phyloP scores from a whole-genome alignment of 2,329 filamentous ascomycete genomes.

The Huntiella decipiens region DNA sequence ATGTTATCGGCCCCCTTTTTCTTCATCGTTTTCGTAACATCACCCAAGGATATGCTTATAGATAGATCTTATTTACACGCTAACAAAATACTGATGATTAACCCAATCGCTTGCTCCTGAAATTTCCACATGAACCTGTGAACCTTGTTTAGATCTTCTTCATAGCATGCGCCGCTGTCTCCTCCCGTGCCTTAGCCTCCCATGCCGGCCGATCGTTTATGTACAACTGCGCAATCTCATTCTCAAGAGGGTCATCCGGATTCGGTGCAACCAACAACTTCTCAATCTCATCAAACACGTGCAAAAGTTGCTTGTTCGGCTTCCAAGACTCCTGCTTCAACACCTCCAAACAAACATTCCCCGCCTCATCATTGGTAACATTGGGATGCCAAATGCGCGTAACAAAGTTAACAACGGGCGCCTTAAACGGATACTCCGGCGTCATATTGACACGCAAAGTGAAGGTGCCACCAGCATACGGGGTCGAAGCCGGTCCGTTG shows the following conservation, averaged over 20 bases:
- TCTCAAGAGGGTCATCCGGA: conserved; percentile 77
- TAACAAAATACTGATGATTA: too few species aligned
- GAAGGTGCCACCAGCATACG: conserved; percentile 51
- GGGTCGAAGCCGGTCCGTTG: conserved; percentile 23
- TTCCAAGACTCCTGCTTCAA: conserved; percentile 84
- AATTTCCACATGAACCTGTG: too few species aligned
- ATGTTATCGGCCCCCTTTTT: conserved; percentile 5
- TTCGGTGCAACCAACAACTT: conserved; percentile 62
- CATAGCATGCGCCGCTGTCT: conserved; percentile 9
- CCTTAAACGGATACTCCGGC: conserved; percentile 99
- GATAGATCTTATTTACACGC: not conserved
- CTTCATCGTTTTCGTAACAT: not conserved
- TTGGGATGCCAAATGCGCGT: conserved; percentile 99
- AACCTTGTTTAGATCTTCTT: not conserved
- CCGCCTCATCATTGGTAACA: conserved; percentile 93
- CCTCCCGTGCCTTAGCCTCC: conserved; percentile 26
- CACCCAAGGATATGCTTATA: not conserved
- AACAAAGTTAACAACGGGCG: conserved; percentile 99
- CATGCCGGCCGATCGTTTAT: conserved; percentile 48
- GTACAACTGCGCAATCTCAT: conserved; percentile 70
- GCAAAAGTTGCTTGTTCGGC: conserved; percentile 56
- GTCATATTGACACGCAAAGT: conserved; percentile 88
- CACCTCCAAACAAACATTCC: conserved; percentile 97
- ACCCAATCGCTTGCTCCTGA: too few species aligned
- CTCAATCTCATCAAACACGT: conserved; percentile 59